A percentile compares a stretch with the other conserved stretches of the same genome.
Conservation (phyloP, 2,329 filamentous ascomycete species). For the Neoscytalidium dimidiatum region DNA sequence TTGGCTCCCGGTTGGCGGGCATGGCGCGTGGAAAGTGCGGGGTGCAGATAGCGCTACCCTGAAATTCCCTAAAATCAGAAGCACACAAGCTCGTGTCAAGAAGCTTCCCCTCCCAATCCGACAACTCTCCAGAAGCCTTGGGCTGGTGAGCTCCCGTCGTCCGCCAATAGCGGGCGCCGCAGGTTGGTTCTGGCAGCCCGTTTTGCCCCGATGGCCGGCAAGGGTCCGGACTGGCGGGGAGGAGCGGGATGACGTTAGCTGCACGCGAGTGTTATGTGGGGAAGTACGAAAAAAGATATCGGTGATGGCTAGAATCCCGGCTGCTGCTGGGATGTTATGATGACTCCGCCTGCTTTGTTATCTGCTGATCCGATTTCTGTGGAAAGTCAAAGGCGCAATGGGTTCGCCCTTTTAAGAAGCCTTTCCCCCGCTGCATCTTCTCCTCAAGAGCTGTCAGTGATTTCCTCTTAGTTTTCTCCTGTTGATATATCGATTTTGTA, state of each 20-base stretch:
- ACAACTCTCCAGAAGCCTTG: not conserved
- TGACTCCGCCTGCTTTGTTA: conserved; percentile 3
- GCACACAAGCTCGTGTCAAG: not conserved
- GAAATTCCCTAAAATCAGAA: not conserved
- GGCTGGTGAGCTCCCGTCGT: not conserved
- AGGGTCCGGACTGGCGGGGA: not conserved
- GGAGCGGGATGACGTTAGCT: not conserved
- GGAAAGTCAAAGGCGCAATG: not conserved
- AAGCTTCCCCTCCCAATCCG: not conserved
- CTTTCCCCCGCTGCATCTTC: not conserved
- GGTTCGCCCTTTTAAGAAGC: not conserved
- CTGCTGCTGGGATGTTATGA: not conserved
- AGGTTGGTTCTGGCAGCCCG: not conserved
- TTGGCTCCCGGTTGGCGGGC: not conserved
- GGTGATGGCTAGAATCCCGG: not conserved
- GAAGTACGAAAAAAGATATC: not conserved
- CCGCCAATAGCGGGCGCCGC: not conserved
- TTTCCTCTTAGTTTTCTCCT: not conserved
- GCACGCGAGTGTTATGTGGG: conserved; percentile 4
- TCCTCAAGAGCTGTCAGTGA: not conserved
- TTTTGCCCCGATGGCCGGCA: not conserved
- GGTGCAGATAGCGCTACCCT: not conserved
- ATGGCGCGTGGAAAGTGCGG: not conserved
- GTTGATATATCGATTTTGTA: no score
- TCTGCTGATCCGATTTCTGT: not conserved